Base-by-base conservation (phyloP, 202 grass and related monocot species). In the Schoenoplectus triqueter region DNA sequence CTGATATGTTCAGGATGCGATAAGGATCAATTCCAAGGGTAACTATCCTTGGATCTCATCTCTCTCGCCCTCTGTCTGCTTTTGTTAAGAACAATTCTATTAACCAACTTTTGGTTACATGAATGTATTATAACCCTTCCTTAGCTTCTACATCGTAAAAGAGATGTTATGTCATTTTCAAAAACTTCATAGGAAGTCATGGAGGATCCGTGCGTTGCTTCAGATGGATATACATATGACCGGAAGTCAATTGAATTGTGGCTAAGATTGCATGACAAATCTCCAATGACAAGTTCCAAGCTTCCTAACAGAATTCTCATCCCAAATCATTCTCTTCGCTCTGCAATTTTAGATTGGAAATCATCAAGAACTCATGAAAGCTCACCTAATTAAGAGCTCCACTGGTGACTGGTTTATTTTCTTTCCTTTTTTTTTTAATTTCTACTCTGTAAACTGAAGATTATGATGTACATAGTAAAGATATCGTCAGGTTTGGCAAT, bases 191-290 rank as follows among this genome's bases (percentile, higher is more conserved):
- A 96, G 90, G 87, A 91, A 47, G 90, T 91, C 66, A 99, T 99
- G 97, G n/a, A 65, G 11, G 93, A 96, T 89, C 97, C 97, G 0
- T 88, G 76, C 56, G 92, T 99, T 6, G 97, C 93, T 6, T 91
- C 97, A 1, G 97, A 99, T 61, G 97, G 97, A 19, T 96, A 94
- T 80, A 99, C 97, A 17, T 99, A 99, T 19, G 87, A 99, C 4
- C 86, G 83, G 3, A 89, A 89, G 64, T 90, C 93, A 0, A 96
- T 99, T 55, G 89, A 94, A 84, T 44, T 87, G 84, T 99, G 97
- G 97, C 60, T 99, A 44, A 86, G 88, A 65, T 83, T 82, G 52
- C 94, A 96, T 5, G 80, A 89, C 7, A 96, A 91, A 22, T 96
- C 97, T 18, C 97, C 97, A 0, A 89, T 99, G 90, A 96, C 97